These are phyloP conservation scores for Martiniozyma asiatica DNA, from an alignment of 1,139 yeast species.

Conservation along the genomic window DNA sequence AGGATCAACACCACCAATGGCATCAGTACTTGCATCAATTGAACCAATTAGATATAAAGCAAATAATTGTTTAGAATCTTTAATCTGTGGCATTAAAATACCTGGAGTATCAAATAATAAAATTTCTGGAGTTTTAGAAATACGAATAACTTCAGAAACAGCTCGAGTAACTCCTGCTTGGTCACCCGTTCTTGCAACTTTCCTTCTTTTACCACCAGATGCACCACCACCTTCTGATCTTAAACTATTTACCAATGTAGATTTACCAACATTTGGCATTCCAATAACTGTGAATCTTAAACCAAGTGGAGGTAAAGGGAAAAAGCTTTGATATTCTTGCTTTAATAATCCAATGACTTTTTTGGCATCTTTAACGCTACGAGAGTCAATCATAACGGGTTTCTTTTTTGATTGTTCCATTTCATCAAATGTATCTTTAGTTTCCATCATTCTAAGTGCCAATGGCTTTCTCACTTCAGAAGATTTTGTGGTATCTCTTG, in stretches of 20 bases:
- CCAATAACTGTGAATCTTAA: slow-evolving; percentile 70
- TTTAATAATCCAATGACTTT: slow-evolving; percentile 39
- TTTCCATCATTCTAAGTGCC: too few relatives aligned
- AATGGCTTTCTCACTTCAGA: slow-evolving; percentile 25
- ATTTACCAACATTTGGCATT: slow-evolving; percentile 97
- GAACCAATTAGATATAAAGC: slow-evolving; percentile 68
- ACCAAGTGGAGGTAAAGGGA: slow-evolving; percentile 75
- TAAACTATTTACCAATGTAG: slow-evolving; percentile 66
- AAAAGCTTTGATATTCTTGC: slow-evolving; percentile 31
- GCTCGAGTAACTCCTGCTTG: slow-evolving; percentile 84
- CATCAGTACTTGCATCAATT: slow-evolving; percentile 42
- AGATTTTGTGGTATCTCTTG: slow-evolving; percentile 30
- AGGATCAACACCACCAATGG: slow-evolving; percentile 46
- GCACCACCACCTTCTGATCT: slow-evolving; percentile 26
- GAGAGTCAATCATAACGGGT: slow-evolving; percentile 51
- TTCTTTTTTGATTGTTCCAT: slow-evolving; percentile 24
- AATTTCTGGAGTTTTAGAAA: slow-evolving; percentile 52
- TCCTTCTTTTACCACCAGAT: slow-evolving; percentile 27
- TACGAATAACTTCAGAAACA: slow-evolving; percentile 65
- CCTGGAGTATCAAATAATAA: slow-evolving; percentile 89
- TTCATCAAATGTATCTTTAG: too few relatives aligned
- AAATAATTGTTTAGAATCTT: slow-evolving; percentile 59
- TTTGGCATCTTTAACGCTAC: slow-evolving; percentile 38
- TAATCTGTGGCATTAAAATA: slow-evolving; percentile 68
- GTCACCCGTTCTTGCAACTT: slow-evolving; percentile 79